These are phyloP conservation scores for Dactylellina parvicollis DNA, from an alignment of 2,329 filamentous ascomycete species.

Conservation along the genomic window DNA sequence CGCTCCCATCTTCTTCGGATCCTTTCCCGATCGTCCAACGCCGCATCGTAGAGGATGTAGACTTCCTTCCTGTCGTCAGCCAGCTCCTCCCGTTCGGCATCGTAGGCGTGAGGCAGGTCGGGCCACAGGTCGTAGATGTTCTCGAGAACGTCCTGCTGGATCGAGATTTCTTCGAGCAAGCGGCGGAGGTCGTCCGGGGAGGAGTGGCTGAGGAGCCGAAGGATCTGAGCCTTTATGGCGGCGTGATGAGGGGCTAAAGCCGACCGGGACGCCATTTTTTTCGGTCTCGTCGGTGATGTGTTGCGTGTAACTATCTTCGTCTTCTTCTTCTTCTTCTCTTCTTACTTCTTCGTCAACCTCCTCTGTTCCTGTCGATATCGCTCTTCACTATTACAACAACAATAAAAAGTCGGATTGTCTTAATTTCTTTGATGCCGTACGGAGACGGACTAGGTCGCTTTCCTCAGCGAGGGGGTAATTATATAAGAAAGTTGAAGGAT, in stretches of 20 bases:
- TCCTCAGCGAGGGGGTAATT: conserved; percentile 24
- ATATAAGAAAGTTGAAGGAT: conserved; percentile 34
- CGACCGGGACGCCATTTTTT: conserved; percentile 49
- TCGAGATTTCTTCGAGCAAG: conserved; percentile 50
- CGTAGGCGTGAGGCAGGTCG: conserved; percentile 49
- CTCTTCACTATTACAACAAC: no score
- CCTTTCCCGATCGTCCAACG: conserved; percentile 45
- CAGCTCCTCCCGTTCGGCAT: conserved; percentile 49
- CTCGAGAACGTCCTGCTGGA: conserved; percentile 53
- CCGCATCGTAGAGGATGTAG: conserved; percentile 50
- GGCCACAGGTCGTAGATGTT: conserved; percentile 52
- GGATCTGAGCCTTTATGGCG: conserved; percentile 52
- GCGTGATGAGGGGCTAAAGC: conserved; percentile 52
- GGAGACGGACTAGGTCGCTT: conserved; percentile 12
- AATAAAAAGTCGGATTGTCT: background rate
- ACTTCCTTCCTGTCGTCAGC: conserved; percentile 52
- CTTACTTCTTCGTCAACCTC: background rate
- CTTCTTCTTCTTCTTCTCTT: conserved; percentile 12
- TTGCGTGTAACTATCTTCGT: background rate
- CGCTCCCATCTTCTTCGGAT: conserved; percentile 49
- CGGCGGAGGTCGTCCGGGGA: conserved; percentile 47
- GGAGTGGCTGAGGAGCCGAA: conserved; percentile 45
- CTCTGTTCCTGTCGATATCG: background rate
- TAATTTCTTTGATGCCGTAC: conserved; percentile 12
- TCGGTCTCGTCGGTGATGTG: conserved; percentile 31